Conservation (phyloP, 78 protist genomes). For the Pigoraptor vietnamica region DNA sequence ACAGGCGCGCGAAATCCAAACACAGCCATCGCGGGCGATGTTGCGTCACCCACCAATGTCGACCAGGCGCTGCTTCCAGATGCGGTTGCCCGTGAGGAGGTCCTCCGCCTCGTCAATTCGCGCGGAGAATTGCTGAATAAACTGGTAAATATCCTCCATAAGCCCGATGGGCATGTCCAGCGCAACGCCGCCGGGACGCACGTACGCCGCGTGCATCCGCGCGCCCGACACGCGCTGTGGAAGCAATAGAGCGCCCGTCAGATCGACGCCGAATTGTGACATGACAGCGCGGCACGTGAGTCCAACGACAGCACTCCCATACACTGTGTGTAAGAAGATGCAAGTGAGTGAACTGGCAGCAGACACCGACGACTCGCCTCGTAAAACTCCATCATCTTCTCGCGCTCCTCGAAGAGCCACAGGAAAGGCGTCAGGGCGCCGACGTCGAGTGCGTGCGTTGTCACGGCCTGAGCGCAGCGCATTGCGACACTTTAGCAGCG, state of each 20-base stretch:
- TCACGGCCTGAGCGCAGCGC: background rate
- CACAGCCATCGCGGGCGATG: too few relatives aligned
- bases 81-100: conserved; percentile 47
- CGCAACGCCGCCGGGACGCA: conserved; percentile 46
- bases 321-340: background rate
- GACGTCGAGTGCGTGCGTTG: conserved; percentile 39
- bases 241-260: background rate
- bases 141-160: conserved; percentile 46
- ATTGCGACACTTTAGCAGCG: too few relatives aligned
- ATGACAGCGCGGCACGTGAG: too few relatives aligned
- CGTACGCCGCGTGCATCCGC: conserved; percentile 58
- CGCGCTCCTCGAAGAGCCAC: conserved; percentile 52
- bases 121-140: conserved; percentile 4
- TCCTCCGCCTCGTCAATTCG: conserved; percentile 59
- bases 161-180: conserved; percentile 36
- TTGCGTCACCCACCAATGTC: conserved; percentile 33
- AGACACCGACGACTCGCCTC: background rate
- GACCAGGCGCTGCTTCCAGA: conserved; percentile 58
- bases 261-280: too few relatives aligned
- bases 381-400: conserved; percentile 40
- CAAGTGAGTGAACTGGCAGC: too few relatives aligned
- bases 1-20: too few relatives aligned
- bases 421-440: conserved; percentile 54
- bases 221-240: conserved; percentile 48
- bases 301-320: too few relatives aligned